These are phyloP conservation scores for Cladosporium velox DNA, from an alignment of 2,329 filamentous ascomycete genomes.

Conservation along the genomic window DNA sequence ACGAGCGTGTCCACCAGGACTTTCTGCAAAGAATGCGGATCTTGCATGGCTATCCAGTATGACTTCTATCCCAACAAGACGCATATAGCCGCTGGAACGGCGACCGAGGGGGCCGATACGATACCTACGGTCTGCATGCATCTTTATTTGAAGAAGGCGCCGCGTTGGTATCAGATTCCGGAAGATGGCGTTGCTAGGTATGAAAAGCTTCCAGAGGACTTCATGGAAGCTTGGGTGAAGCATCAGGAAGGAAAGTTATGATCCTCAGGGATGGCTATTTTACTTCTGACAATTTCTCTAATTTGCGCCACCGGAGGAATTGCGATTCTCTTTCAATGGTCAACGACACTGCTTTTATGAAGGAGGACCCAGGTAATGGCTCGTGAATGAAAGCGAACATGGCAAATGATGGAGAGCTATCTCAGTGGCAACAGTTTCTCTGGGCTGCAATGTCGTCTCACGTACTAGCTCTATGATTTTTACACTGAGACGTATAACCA, in stretches of 20 bases:
- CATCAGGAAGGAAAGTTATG: not conserved
- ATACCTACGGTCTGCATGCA: slow-evolving; percentile 22
- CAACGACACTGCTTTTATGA: not conserved
- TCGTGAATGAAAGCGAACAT: not conserved
- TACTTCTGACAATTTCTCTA: not conserved
- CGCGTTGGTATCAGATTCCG: slow-evolving; percentile 25
- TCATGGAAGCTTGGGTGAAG: not conserved
- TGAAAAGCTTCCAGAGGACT: slow-evolving; percentile 25
- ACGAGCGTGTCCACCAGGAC: slow-evolving; percentile 21
- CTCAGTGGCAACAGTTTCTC: not conserved
- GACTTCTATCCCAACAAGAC: slow-evolving; percentile 26
- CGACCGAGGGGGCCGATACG: slow-evolving; percentile 13
- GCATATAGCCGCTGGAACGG: slow-evolving; percentile 25
- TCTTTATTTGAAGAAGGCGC: slow-evolving; percentile 23
- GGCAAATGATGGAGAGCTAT: not conserved
- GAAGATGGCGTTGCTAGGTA: slow-evolving; percentile 24
- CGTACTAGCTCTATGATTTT: not conserved
- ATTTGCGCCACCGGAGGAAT: not conserved
- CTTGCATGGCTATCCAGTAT: slow-evolving; percentile 27
- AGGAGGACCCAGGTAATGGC: not conserved
- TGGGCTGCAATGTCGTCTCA: not conserved
- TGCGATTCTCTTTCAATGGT: not conserved
- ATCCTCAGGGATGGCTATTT: not conserved
- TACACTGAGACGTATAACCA: not conserved
- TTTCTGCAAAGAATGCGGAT: slow-evolving; percentile 26